Base-by-base conservation (phyloP, 495 filamentous ascomycete genomes). In the Aspergillus haitiensis region DNA sequence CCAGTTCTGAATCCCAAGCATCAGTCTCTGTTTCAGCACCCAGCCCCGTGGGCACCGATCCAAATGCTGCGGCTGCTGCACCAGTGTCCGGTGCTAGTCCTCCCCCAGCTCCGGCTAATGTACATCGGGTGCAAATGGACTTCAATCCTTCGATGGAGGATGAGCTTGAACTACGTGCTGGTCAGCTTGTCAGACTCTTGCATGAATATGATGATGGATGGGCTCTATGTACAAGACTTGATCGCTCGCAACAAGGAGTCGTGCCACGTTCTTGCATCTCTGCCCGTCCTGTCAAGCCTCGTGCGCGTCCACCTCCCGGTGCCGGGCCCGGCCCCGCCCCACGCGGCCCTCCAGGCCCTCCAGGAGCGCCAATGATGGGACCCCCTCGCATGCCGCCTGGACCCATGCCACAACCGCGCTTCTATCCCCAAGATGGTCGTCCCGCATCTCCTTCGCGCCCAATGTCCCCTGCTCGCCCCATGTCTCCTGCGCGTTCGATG, bases 151-250 rank as follows among this genome's bases (percentile, higher is more conserved):
- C 90, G 4, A 86, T 96, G 82, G 88, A 89, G 3, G 94, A 99
- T 66, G 94, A 99, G 71, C 74, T 99, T 64, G 88, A 80, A 45
- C 83, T 99, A 10, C 81, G 75, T 44, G 80, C 86, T 47, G 94
- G 94, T 62, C 84, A 91, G 55, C 80, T 99, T 5, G 89, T 98
- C 33, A 82, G 93, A 55, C 78, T 99, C 61, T 72, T 98, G 37
- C 92, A 98, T 64, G 93, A 97, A 72, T 99, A 98, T 71, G 95
- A 99, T 70, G 94, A 99, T 78, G 94, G 94, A 70, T 99, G 94
- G 94, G 90, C 93, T 63, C 89, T 97, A 53, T 98, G 94, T 73
- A 86, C 89, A 66, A 88, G 90, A 60, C 84, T 98, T 49, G 93
- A 98, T 73, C 87, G 91, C 51, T 91, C 91, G 45, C 82, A 89